phyloP scores from a whole-genome alignment of 345 rosid species.

The Geranium brycei region DNA sequence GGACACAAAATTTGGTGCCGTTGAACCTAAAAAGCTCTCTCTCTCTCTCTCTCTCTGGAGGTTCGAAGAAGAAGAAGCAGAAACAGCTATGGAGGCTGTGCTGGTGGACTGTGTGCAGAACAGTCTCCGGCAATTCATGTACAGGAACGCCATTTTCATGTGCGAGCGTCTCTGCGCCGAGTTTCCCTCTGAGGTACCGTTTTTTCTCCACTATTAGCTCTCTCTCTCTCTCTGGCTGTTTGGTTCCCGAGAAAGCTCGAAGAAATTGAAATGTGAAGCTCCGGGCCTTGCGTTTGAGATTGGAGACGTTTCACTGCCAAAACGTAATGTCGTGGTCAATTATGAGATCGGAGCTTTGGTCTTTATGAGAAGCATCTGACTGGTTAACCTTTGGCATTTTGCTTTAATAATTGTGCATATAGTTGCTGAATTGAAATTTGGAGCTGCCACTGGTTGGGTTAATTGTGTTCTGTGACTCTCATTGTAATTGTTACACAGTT shows the following conservation, averaged over 20 bases:
- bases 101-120: constrained; percentile 63
- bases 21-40: constrained; percentile 9
- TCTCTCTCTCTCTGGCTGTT: neutral
- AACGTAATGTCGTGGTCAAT: no score
- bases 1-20: neutral
- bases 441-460: no score
- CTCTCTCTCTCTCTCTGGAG: constrained; percentile 13
- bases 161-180: constrained; percentile 99
- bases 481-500: no score
- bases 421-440: no score
- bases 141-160: constrained; percentile 79
- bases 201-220: neutral
- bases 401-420: no score
- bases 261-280: no score
- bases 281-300: no score
- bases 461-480: no score
- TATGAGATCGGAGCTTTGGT: no score
- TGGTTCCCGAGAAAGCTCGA: constrained; percentile 1
- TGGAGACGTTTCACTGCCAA: no score
- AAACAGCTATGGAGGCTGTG: constrained; percentile 70
- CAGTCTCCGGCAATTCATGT: constrained; percentile 79
- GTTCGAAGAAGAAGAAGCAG: constrained; percentile 9
- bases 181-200: constrained; percentile 77
- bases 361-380: no score
- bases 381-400: no score